Base-by-base conservation (phyloP, 2,329 filamentous ascomycete genomes). In the Penicillium vulpinum region DNA sequence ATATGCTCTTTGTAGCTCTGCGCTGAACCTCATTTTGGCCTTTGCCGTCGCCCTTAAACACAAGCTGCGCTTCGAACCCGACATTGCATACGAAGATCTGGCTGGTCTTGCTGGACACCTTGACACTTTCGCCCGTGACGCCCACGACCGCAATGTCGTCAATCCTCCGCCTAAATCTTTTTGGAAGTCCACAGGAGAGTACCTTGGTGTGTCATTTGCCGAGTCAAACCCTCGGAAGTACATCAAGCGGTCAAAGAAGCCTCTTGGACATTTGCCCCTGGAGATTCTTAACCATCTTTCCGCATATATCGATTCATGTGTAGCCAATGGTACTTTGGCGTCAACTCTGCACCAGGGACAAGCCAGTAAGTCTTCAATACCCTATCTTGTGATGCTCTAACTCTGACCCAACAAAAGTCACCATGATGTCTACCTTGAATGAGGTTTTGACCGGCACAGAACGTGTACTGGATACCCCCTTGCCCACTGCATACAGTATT, bases 401-500 rank as follows among this genome's bases (percentile, higher is more conserved):
- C 50, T 31, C 60, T 64, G 38, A 67, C 41, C 2, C 6, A 9
- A 45, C 33, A 28, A 33, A 48, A 79, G 80, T 87, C 74, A 86
- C 82, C 70, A 80, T 82, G 61, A 70, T 94, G 9, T 78, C 80
- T 47, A 73, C 82, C 5, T 77, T 95, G 52, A 90, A 89, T 69
- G 91, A 95, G 62, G 83, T 87, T 54, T 79, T 91, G 63, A 84
- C 85, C 16, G 86, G 87, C 57, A 86, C 86, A 46, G 90, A 94
- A 69, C 88, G 91, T 60, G 87, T 95, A 21, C 84, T 93, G 31
- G 89, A 88, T 72, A 95, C 91, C 0, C 91, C 91, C 1, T 83
- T 95, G 0, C 91, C 91, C 2, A 83, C 91, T 54, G 91, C 90
- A 45, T 95, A 95, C 78, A 86, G 84, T 62, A 94, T 95, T 66